Base-by-base conservation (phyloP, 2,329 filamentous ascomycete species). In the Didymella segeticola region DNA sequence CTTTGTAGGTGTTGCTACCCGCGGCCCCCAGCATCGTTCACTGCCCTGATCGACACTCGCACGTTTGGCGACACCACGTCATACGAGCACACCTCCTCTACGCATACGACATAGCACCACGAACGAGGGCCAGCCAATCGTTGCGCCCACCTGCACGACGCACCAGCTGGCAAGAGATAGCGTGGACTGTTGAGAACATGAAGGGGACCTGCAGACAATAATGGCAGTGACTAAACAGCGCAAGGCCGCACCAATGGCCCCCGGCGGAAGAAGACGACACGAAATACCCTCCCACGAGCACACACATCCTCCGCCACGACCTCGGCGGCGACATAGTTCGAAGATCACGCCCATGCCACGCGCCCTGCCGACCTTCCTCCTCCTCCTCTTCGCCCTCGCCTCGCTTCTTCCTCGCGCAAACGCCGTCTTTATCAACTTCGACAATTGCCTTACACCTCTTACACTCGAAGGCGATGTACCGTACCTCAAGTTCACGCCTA, bases 401-500 rank as follows among this genome's bases (percentile, higher is more conserved):
- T 58, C 62, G 26, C 53, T 69, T 47, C 54, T 73, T 10, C 68
- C 69, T 17, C 52, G 58, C 51, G 60, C 69, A 14, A 57, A 58
- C 53, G 72, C 71, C 57, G 91, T 86, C 37, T 84, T 86, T 64
- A 78, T 97, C 56, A 80, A 85, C 53, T 95, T 96, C 75, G 82
- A 89, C n/a, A 96, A 97, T 76, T 99, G 93, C 77, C 81, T 97
- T 25, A 71, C 75, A 41, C 75, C 80, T 41, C 46, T 67, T 15
- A 79, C 82, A 53, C 82, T 83, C 46, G 82, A 88, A 70, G 80
- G 86, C 54, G 82, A 82, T 38, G 76, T 88, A 12, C 74, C 78
- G 29, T 83, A 83, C 57, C 82, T 98, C 26, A 92, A 97, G 78
- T 96, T 93, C 79, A 80, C 86, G 11, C 93, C 95, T 2, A 74